These are phyloP conservation scores for Bipolaris sorokiniana DNA, from an alignment of 2,329 filamentous ascomycete genomes.

Conservation along the genomic window DNA sequence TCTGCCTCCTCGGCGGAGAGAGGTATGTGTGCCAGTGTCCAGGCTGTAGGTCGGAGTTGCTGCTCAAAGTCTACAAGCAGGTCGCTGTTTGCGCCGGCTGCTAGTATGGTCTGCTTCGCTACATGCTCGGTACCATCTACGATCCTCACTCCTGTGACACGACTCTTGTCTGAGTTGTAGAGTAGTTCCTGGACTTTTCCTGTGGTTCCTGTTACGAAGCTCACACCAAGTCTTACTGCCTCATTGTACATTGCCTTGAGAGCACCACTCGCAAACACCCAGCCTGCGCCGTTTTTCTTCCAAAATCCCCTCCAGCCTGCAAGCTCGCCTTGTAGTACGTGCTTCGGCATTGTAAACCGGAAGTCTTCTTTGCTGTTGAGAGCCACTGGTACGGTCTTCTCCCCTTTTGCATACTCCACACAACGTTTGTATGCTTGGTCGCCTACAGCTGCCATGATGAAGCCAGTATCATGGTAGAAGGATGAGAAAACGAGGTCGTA, in stretches of 20 bases:
- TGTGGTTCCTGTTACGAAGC: slow-evolving; percentile 53
- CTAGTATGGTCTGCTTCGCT: slow-evolving; percentile 56
- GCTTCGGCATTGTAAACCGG: slow-evolving; percentile 58
- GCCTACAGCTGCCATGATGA: slow-evolving; percentile 55
- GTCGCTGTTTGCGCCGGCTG: slow-evolving; percentile 58
- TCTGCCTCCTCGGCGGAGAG: slow-evolving; percentile 55
- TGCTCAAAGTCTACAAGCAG: slow-evolving; percentile 58
- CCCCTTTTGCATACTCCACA: slow-evolving; percentile 46
- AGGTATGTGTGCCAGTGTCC: slow-evolving; percentile 60
- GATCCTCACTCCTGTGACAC: slow-evolving; percentile 53
- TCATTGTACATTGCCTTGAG: slow-evolving; percentile 55
- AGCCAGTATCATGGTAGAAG: slow-evolving; percentile 57
- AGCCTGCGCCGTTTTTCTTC: slow-evolving; percentile 56
- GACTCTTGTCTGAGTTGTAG: slow-evolving; percentile 32
- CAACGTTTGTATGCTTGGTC: slow-evolving; percentile 48
- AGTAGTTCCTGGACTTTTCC: slow-evolving; percentile 52
- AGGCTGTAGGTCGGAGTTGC: slow-evolving; percentile 61
- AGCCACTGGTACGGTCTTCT: slow-evolving; percentile 36
- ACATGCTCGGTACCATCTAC: slow-evolving; percentile 51
- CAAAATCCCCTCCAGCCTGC: slow-evolving; percentile 59
- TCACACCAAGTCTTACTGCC: slow-evolving; percentile 55
- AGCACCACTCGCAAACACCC: slow-evolving; percentile 61
- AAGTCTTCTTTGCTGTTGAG: slow-evolving; percentile 57
- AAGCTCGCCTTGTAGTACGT: slow-evolving; percentile 59
- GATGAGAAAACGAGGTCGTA: slow-evolving; percentile 52